Base-by-base conservation (phyloP, 2,329 filamentous ascomycete genomes). In the Byssothecium circinans region DNA sequence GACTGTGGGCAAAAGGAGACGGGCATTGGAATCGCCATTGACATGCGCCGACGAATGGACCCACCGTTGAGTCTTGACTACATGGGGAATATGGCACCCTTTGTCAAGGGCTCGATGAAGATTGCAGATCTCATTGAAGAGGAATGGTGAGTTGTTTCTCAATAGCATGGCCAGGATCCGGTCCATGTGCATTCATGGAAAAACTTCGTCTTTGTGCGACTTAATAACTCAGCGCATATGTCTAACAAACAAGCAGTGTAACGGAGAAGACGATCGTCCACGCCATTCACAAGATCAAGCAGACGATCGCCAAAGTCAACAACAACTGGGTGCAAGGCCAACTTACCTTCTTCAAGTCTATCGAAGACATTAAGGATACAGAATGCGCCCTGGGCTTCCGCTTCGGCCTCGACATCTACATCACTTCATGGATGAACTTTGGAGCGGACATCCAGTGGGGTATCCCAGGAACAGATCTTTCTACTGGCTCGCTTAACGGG, bases 361-460 rank as follows among this genome's bases (percentile, higher is more conserved):
- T 65, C 8, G 45, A 63, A 8, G 50, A 54, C 20, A 67, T 70
- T 32, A 57, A 54, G 27, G 61, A 69, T 37, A 67, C 61, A 4
- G 64, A 68, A 36, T 56, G 60, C 32, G 62, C 60, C 8, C 52
- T 70, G 8, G 54, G 56, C 3, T 58, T 67, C 35, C 50, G 48
- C 1, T 65, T 66, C 35, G 67, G 65, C 8, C 54, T 64, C 8
- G 67, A 70, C 43, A 56, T 68, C 17, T 70, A 67, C 49, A 62
- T 70, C 23, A 68, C 67, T 4, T 66, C 62, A 17, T 70, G 67
- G 67, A 53, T 68, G 34, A 64, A 70, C 49, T 67, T 68, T 34
- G 64, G 62, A 20, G 64, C 61, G 8, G 63, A 68, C 41, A 44
- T 60, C 25, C 52, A 58, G 41, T 70, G 67, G 67, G 54, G 58